A percentile compares a stretch with the other conserved stretches of the same genome.
These are phyloP conservation scores for Fusarium multiceps DNA, from an alignment of 2,329 filamentous ascomycete genomes.

Conservation along the genomic window DNA sequence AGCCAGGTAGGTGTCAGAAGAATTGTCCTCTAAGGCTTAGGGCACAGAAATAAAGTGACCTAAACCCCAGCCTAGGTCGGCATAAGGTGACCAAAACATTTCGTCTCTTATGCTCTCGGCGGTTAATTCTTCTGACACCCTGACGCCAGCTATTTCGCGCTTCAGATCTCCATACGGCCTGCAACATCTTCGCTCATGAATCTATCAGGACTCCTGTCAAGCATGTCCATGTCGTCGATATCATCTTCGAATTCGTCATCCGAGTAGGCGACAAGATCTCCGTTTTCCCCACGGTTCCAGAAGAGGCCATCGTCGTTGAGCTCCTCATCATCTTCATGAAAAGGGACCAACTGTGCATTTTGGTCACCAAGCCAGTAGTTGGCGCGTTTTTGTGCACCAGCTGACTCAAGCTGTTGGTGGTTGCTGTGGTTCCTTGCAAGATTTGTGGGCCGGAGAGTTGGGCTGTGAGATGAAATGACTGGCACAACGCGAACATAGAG, in stretches of 20 bases:
- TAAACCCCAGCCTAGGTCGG: too few relatives aligned
- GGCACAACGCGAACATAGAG: conserved; percentile 91
- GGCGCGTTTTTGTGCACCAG: conserved; percentile 73
- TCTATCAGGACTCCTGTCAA: conserved; percentile 60
- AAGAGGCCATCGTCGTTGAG: conserved; percentile 60
- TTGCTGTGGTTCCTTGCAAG: conserved; percentile 45
- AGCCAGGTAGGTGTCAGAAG: not conserved
- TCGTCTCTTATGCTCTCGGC: too few relatives aligned
- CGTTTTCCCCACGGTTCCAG: conserved; percentile 69
- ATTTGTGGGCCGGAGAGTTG: conserved; percentile 54
- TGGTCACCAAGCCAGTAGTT: conserved; percentile 87
- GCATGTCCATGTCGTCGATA: conserved; percentile 50
- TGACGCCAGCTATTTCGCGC: not conserved
- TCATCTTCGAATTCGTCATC: conserved; percentile 64
- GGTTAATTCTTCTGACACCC: too few relatives aligned
- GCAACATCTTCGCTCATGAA: conserved; percentile 73
- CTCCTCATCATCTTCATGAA: conserved; percentile 61
- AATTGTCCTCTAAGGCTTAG: too few relatives aligned
- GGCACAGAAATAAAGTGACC: too few relatives aligned
- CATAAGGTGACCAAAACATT: too few relatives aligned
- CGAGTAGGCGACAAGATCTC: conserved; percentile 65
- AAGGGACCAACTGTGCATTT: conserved; percentile 60
- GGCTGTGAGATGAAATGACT: conserved; percentile 74
- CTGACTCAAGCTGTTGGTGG: conserved; percentile 48
- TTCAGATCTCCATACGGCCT: conserved; percentile 70